Base-by-base conservation (phyloP, 2,329 filamentous ascomycete species). In the Epichloe sibirici region DNA sequence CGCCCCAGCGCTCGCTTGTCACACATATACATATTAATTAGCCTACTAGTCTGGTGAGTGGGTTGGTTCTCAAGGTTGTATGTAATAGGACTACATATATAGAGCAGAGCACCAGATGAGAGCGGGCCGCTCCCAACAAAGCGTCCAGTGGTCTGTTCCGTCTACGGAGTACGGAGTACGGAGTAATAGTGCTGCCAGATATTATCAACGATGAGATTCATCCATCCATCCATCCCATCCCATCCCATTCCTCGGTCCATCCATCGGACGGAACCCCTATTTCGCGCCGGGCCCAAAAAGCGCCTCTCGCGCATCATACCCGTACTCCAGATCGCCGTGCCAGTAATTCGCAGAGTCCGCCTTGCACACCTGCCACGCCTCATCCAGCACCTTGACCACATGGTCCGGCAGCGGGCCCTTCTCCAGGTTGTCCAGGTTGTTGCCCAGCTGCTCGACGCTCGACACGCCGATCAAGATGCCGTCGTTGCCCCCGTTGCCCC, bases 371-470 rank as follows among this genome's bases (percentile, higher is more conserved):
- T 74, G 57, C 89, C 90, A 95, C 3, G 86, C 88, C 66, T 87
- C 72, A 59, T 95, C 88, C 53, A 95, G 71, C 12, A 79, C 82
- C 63, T 83, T 69, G 9, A 94, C 76, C 15, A 94, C 83, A 28
- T 89, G 86, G 12, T 86, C 79, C 0, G 88, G 88, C 57, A 94
- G 69, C 1, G 87, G 86, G 0, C 87, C 85, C 77, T 81, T 81
- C 64, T 83, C 78, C 34, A 84, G 63, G 56, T 75, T 70, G 53
- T 74, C 68, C 51, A 84, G 68, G 64, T 83, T 83, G 57, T 72
- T 69, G 59, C 76, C 72, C 37, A 84, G 69, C 66, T 85, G 80
- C 49, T 71, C 70, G 47, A 76, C 66, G 59, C 72, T 79, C 52
- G 77, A 81, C 49, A 80, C 73, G 38, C 81, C 81, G 48, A 83